Conservation (phyloP, 2,329 filamentous ascomycete species). For the Alternaria gaisen region DNA sequence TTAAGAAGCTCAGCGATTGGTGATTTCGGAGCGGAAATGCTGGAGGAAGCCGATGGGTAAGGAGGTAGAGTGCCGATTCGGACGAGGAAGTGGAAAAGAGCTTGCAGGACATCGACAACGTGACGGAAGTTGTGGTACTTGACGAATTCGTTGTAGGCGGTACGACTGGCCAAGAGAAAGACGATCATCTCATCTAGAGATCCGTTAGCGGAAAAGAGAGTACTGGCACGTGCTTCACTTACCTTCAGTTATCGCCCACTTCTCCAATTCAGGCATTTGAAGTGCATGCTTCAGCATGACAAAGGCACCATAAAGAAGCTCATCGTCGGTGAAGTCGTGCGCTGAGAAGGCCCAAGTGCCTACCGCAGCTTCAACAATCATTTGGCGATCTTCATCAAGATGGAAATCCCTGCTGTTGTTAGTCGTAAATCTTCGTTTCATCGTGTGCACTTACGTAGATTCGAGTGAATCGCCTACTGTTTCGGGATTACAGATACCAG, state of each 20-base stretch:
- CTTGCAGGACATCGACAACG: slow-evolving; percentile 94
- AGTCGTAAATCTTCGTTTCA: slow-evolving; percentile 18
- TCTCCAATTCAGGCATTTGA: slow-evolving; percentile 78
- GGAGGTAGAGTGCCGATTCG: slow-evolving; percentile 78
- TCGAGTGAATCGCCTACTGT: slow-evolving; percentile 69
- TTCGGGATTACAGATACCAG: slow-evolving; percentile 80
- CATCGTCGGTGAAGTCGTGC: slow-evolving; percentile 88
- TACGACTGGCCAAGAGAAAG: slow-evolving; percentile 87
- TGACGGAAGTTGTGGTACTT: slow-evolving; percentile 99
- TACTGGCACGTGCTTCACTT: slow-evolving; percentile 47
- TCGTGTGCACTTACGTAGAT: slow-evolving; percentile 60
- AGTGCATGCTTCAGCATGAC: slow-evolving; percentile 92
- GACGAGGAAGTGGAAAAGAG: slow-evolving; percentile 88
- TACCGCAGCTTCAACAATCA: slow-evolving; percentile 72
- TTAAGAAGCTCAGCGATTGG: slow-evolving; percentile 78
- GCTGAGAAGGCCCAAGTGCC: slow-evolving; percentile 89
- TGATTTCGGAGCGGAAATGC: slow-evolving; percentile 58
- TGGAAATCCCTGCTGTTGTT: slow-evolving; percentile 65
- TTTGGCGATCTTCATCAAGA: slow-evolving; percentile 71
- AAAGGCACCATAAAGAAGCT: slow-evolving; percentile 84
- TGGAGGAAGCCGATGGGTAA: slow-evolving; percentile 61
- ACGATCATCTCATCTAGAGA: slow-evolving; percentile 76
- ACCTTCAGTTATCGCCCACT: slow-evolving; percentile 83
- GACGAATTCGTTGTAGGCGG: slow-evolving; percentile 95
- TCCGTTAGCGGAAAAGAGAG: slow-evolving; percentile 25